These are phyloP conservation scores for Ophiostoma angusticollis DNA, from an alignment of 2,329 filamentous ascomycete genomes.

Conservation along the genomic window DNA sequence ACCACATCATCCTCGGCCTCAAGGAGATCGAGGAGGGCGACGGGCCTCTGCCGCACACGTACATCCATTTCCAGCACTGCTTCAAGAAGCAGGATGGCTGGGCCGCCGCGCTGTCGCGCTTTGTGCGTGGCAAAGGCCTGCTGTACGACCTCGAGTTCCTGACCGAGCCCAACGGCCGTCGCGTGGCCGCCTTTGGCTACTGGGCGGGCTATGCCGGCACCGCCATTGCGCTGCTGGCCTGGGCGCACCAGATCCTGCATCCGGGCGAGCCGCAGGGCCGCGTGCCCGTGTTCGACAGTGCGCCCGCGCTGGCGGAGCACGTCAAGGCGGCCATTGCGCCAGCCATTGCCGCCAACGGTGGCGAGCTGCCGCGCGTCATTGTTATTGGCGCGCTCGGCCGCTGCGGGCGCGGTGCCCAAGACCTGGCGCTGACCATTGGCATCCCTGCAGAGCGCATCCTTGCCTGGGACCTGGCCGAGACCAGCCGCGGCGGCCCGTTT, in stretches of 20 bases:
- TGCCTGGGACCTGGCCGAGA: slow-evolving; percentile 67
- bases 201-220: slow-evolving; percentile 65
- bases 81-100: slow-evolving; percentile 70
- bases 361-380: slow-evolving; percentile 58
- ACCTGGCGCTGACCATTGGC: slow-evolving; percentile 64
- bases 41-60: slow-evolving; percentile 57
- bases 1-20: slow-evolving; percentile 61
- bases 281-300: slow-evolving; percentile 22
- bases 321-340: slow-evolving; percentile 58
- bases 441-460: slow-evolving; percentile 55
- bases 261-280: slow-evolving; percentile 5
- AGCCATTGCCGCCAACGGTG: slow-evolving; percentile 46
- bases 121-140: slow-evolving; percentile 60
- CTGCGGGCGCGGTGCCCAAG: slow-evolving; percentile 74
- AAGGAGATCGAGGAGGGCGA: slow-evolving; percentile 67
- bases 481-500: slow-evolving; percentile 62
- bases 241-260: slow-evolving; percentile 70
- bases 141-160: slow-evolving; percentile 84
- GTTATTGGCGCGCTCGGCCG: slow-evolving; percentile 77
- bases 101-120: slow-evolving; percentile 68
- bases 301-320: slow-evolving; percentile 50
- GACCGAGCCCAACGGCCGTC: slow-evolving; percentile 50
- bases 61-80: slow-evolving; percentile 55
- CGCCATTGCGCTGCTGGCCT: slow-evolving; percentile 64
- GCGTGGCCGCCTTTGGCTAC: slow-evolving; percentile 62